A percentile compares a stretch with the other conserved stretches of the same genome.
These are phyloP conservation scores for Eragrostis curvula DNA, from an alignment of 176 grass and related monocot species.

Conservation along the genomic window DNA sequence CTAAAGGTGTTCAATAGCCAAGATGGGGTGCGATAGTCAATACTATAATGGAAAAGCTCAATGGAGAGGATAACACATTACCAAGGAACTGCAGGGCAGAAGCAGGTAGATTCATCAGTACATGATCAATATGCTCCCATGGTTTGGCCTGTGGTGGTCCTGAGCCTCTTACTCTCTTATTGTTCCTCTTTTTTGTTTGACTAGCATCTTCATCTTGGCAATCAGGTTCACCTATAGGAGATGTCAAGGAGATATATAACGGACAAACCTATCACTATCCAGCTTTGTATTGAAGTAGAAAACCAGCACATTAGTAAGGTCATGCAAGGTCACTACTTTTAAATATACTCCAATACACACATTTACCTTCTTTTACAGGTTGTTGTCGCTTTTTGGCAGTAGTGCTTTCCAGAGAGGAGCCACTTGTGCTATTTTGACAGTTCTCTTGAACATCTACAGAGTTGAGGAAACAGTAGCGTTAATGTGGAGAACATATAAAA, in stretches of 20 bases:
- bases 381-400: conserved; percentile 71
- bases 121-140: conserved; percentile 79
- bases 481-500: conserved; percentile 36
- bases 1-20: background rate
- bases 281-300: conserved; percentile 7
- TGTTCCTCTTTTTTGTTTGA: conserved; percentile 64
- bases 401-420: conserved; percentile 39
- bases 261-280: background rate
- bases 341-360: conserved; percentile 8
- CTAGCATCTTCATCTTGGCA: conserved; percentile 45
- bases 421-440: conserved; percentile 36
- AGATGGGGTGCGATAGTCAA: background rate
- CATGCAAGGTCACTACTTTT: conserved; percentile 22
- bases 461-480: conserved; percentile 26
- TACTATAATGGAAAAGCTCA: background rate
- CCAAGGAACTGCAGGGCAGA: conserved; percentile 89
- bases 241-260: conserved; percentile 18
- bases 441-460: conserved; percentile 47
- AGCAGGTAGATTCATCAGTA: conserved; percentile 95
- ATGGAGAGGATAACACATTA: conserved; percentile 35
- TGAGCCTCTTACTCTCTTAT: conserved; percentile 72
- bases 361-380: conserved; percentile 62
- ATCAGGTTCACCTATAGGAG: conserved; percentile 43
- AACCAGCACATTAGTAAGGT: conserved; percentile 19
- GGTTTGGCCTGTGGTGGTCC: conserved; percentile 49